Conservation (phyloP, 495 filamentous ascomycete species). For the Aspergillus incahuasiensis region DNA sequence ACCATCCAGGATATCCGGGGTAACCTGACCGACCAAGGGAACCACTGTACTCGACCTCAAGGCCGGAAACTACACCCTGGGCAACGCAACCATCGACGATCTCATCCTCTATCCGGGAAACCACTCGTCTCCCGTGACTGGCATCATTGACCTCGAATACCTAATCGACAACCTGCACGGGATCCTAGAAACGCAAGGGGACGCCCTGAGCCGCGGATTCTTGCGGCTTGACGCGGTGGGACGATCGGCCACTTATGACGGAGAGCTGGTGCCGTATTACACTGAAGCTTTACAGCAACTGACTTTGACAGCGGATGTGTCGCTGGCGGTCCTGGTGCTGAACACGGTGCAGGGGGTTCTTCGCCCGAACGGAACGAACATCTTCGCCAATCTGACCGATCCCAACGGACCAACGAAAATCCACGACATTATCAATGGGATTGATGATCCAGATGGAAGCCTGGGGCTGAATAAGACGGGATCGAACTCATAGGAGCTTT, state of each 20-base stretch:
- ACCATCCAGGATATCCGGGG: neutral
- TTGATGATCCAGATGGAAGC: constrained; percentile 12
- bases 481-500: neutral
- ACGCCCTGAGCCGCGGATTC: constrained; percentile 27
- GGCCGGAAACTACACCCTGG: constrained; percentile 38
- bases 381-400: constrained; percentile 8
- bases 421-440: constrained; percentile 5
- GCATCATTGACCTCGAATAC: constrained; percentile 27
- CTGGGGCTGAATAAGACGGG: constrained; percentile 1
- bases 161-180: constrained; percentile 28
- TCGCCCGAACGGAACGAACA: constrained; percentile 13
- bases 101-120: constrained; percentile 55
- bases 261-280: constrained; percentile 37
- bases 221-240: constrained; percentile 30
- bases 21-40: constrained; percentile 13
- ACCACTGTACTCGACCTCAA: constrained; percentile 32
- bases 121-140: constrained; percentile 50
- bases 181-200: constrained; percentile 27
- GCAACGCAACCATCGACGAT: constrained; percentile 52
- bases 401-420: constrained; percentile 9
- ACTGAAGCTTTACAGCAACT: constrained; percentile 34
- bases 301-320: constrained; percentile 29
- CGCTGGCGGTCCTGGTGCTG: constrained; percentile 24
- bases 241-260: constrained; percentile 30
- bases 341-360: constrained; percentile 31